These are phyloP conservation scores for Suhomyces kilbournensis DNA, from an alignment of 805 yeast genomes.

Conservation along the genomic window DNA sequence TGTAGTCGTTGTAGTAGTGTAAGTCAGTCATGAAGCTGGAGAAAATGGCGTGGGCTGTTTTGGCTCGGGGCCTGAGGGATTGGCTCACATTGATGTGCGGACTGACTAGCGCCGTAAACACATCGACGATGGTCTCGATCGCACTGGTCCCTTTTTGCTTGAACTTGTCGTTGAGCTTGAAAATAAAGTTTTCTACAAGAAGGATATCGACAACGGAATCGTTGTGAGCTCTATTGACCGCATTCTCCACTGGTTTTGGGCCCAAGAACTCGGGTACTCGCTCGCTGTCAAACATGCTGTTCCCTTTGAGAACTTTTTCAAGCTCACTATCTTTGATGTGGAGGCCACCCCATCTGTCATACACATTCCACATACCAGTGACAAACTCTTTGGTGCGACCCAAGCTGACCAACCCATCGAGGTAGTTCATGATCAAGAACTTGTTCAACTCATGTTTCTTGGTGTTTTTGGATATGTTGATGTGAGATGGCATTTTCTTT, in stretches of 20 bases:
- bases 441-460: slow-evolving; percentile 24
- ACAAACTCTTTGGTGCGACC: slow-evolving; percentile 31
- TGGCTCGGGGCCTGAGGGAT: slow-evolving; percentile 21
- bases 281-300: neutral
- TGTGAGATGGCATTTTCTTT: slow-evolving; percentile 9
- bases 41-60: slow-evolving; percentile 29
- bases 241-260: neutral
- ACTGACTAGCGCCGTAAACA: slow-evolving; percentile 21
- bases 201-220: slow-evolving; percentile 23
- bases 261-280: slow-evolving; percentile 1
- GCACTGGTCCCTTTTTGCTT: slow-evolving; percentile 14
- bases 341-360: slow-evolving; percentile 35
- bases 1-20: slow-evolving; percentile 27
- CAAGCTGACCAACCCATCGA: slow-evolving; percentile 29
- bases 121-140: slow-evolving; percentile 24
- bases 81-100: slow-evolving; percentile 14
- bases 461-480: slow-evolving; percentile 4
- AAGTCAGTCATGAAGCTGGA: slow-evolving; percentile 27
- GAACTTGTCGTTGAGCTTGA: slow-evolving; percentile 27
- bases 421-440: slow-evolving; percentile 26
- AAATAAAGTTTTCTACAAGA: slow-evolving; percentile 33
- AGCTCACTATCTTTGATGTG: slow-evolving; percentile 7
- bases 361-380: slow-evolving; percentile 29
- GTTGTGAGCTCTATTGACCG: neutral
- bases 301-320: neutral